Base-by-base conservation (phyloP, 2,329 filamentous ascomycete genomes). In the Periconia sp. region DNA sequence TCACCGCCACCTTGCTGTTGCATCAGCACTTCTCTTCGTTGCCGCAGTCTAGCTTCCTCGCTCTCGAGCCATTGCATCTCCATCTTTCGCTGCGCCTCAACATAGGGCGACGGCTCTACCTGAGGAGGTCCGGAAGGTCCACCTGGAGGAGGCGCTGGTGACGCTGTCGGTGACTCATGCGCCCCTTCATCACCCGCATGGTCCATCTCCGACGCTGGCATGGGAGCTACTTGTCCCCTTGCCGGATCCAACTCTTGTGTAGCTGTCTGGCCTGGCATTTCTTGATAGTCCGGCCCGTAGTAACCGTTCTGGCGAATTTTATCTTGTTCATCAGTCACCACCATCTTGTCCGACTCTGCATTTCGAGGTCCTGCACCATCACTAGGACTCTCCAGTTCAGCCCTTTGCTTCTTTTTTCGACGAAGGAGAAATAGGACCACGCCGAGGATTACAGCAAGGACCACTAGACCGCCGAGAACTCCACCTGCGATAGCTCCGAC, bases 41-140 rank as follows among this genome's bases (percentile, higher is more conserved):
- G 39, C n/a, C 47, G 19, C 12, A 50, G 29, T 2, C 43, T 46
- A 3, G 26, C 26, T n/a, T 50, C 47, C 32, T 47, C 47, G 21
- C 19, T 36, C 21, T 50, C 43, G 22, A 50, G 16, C 43, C 47
- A 50, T 13, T 47, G 43, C 7, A 50, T 31, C 4, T 50, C 39
- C 5, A 40, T 29, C 5, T 25, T 37, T 8, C 38, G 33, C 31
- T 43, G 46, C 26, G 38, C 43, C 13, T 50, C 33, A 0, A 40
- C 30, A 34, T 39, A 35, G 12, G 17, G 32, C 32, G 32, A 35
- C 17, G 17, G 17, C 17, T 23, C 32, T 19, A n/a, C 32, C 9
- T 4, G 8, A 12, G 5, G 12, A 5, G 12, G 5, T 13, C 15
- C 25, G 5, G 12, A 11, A 12, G 12, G 5, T 4, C 5, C 11